Percentiles rank a stretch among this genome's conserved stretches.
phyloP scores from a whole-genome alignment of 208 protist genomes.

The Sergeia podlipaevii region DNA sequence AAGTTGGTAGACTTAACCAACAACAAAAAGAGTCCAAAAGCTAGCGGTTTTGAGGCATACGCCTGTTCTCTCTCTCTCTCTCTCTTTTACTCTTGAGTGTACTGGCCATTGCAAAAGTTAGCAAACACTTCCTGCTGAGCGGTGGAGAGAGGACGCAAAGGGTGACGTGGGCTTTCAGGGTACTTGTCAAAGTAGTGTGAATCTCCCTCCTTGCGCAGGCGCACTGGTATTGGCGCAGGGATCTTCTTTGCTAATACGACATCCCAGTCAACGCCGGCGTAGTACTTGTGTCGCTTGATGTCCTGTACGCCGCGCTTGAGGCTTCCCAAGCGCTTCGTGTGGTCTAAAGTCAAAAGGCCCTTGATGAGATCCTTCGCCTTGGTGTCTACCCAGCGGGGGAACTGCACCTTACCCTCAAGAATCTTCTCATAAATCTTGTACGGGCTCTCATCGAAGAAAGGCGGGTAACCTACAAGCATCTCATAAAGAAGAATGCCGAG shows the following conservation, averaged over 20 bases:
- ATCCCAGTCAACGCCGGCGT: conserved; percentile 93
- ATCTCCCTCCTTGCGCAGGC: conserved; percentile 69
- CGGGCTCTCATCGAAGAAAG: conserved; percentile 91
- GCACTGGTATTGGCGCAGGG: conserved; percentile 79
- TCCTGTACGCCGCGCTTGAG: conserved; percentile 89
- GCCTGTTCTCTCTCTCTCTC: neutral
- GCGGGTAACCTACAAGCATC: conserved; percentile 88
- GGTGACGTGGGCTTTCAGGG: conserved; percentile 78
- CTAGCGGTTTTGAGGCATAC: neutral
- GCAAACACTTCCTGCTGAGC: conserved; percentile 84
- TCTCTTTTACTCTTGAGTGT: conserved; percentile 43
- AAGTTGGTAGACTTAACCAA: no score
- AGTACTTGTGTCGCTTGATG: conserved; percentile 97
- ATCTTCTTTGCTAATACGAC: conserved; percentile 79
- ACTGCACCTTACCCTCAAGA: conserved; percentile 71
- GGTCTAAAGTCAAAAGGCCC: conserved; percentile 75
- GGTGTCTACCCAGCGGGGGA: conserved; percentile 80
- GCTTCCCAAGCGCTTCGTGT: conserved; percentile 85
- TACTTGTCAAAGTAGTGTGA: conserved; percentile 92
- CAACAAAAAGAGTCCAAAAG: no score
- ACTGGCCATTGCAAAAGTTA: conserved; percentile 88
- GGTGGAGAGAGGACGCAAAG: conserved; percentile 63
- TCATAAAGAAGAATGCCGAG: conserved; percentile 88
- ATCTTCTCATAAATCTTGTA: conserved; percentile 93
- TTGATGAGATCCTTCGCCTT: conserved; percentile 85